Percentiles rank a stretch among this genome's conserved stretches.
These are phyloP conservation scores for Hansenula sp. DNA, from an alignment of 1,139 yeast genomes.

Conservation along the genomic window DNA sequence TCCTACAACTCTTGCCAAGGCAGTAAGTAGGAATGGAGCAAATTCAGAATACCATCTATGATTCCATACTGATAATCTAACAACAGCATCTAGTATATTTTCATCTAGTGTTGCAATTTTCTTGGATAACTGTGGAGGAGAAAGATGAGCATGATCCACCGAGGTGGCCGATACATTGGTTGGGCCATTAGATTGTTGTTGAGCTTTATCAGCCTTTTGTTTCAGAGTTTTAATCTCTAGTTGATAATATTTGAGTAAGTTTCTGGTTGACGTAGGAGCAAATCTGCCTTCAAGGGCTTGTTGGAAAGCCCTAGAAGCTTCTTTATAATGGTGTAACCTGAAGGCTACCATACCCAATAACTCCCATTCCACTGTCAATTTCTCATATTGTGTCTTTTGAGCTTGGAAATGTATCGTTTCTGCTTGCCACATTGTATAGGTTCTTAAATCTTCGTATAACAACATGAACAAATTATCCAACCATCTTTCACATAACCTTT, in stretches of 20 bases:
- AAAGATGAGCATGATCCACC: conserved; percentile 12
- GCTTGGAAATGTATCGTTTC: conserved; percentile 83
- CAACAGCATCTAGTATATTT: conserved; percentile 64
- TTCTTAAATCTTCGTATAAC: conserved; percentile 85
- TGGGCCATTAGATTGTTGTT: conserved; percentile 6
- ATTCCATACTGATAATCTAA: conserved; percentile 86
- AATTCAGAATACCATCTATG: conserved; percentile 97
- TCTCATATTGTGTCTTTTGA: conserved; percentile 72
- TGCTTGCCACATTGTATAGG: conserved; percentile 93
- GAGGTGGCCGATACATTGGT: conserved; percentile 10
- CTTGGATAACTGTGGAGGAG: conserved; percentile 32
- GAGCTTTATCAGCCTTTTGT: conserved; percentile 6
- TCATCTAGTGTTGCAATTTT: conserved; percentile 52
- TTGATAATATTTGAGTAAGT: conserved; percentile 64
- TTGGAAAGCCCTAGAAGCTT: conserved; percentile 79
- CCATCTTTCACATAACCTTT: conserved; percentile 96
- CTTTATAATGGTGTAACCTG: conserved; percentile 78
- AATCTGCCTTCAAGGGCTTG: conserved; percentile 73
- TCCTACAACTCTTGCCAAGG: conserved; percentile 58
- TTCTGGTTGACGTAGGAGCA: conserved; percentile 76
- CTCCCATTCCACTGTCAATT: conserved; percentile 92
- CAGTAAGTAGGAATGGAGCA: conserved; percentile 58
- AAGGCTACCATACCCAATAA: conserved; percentile 81
- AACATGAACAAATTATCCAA: conserved; percentile 90
- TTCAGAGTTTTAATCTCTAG: conserved; percentile 20